Evolutionary conservation across 139 green algal genomes (phyloP).

Genomic region (Chlorella sorokiniana): DNA sequence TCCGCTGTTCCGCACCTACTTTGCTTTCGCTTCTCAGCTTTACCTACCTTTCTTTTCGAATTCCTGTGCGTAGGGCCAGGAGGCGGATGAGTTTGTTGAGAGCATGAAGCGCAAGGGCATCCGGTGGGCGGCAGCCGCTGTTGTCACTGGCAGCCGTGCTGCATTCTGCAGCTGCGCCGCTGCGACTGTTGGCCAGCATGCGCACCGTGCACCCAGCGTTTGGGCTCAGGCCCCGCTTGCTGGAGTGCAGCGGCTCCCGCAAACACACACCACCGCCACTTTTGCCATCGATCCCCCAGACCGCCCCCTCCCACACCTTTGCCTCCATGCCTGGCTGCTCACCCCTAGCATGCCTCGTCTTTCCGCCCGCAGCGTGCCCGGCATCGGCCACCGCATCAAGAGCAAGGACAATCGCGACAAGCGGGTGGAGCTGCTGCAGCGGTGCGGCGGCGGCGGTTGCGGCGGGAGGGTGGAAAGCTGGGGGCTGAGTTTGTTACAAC

Average conservation of each 20-base stretch:
- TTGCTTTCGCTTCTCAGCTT: neutral
- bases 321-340: neutral
- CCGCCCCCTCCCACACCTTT: no score
- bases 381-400: constrained; percentile 97
- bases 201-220: no score
- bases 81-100: constrained; percentile 85
- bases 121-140: neutral
- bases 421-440: constrained; percentile 90
- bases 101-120: constrained; percentile 82
- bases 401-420: constrained; percentile 94
- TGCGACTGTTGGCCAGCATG: neutral
- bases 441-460: constrained; percentile 58
- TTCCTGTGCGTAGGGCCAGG: constrained; percentile 29
- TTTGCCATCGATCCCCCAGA: no score
- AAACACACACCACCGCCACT: no score
- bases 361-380: constrained; percentile 62
- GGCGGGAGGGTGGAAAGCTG: no score
- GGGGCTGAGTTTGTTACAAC: neutral
- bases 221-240: no score
- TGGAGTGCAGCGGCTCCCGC: no score
- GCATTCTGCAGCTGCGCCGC: no score
- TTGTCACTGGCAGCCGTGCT: neutral
- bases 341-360: neutral
- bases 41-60: neutral
- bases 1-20: neutral